Base-by-base conservation (phyloP, 2,329 filamentous ascomycete genomes). In the Graphilbum ipis-grandicollis region DNA sequence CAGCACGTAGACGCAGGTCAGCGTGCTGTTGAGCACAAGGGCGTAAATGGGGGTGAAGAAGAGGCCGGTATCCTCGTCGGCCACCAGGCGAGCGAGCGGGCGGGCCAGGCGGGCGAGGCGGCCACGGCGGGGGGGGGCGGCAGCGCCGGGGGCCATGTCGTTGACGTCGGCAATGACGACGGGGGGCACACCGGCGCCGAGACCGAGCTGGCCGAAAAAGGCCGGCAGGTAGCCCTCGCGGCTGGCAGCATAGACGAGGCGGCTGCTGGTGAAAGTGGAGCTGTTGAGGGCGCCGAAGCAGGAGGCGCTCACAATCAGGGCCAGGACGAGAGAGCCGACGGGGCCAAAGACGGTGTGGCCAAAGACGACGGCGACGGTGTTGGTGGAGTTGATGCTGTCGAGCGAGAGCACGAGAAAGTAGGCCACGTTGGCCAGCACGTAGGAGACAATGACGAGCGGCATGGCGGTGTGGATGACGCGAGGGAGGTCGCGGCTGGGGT, bases 221-320 rank as follows among this genome's bases (percentile, higher is more conserved):
- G 67, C 63, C 0, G 90, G 90, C 14, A 98, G 70, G 53, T 93
- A 96, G 31, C 86, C 86, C 60, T 98, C 90, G 52, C 93, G 93
- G 22, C 85, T 86, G 3, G 90, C 90, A 10, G 78, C 85, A 58
- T 96, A 98, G 46, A 94, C 79, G 1, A 98, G 70, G 9, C 90
- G 79, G 40, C 85, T 85, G 41, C 79, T 83, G 18, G 90, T 98
- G 52, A 98, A 98, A 0, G 84, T 85, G 1, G 83, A 85, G 14
- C 86, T 88, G 58, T 96, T 98, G 38, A 98, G 68, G 1, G 90
- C 83, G 42, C 90, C 90, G 48, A 98, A 88, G 57, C 90, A 98
- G 36, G 81, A 92, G 28, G 82, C 83, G 36, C 79, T 80, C 33
- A 98, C 90, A 35, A 93, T 75, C 19, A 98, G 68, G 1, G 90